Evolutionary conservation across 2,329 filamentous ascomycete genomes (phyloP), one percentile per base, ranked within the genome.

Genomic region (Beauveria varroae): DNA sequence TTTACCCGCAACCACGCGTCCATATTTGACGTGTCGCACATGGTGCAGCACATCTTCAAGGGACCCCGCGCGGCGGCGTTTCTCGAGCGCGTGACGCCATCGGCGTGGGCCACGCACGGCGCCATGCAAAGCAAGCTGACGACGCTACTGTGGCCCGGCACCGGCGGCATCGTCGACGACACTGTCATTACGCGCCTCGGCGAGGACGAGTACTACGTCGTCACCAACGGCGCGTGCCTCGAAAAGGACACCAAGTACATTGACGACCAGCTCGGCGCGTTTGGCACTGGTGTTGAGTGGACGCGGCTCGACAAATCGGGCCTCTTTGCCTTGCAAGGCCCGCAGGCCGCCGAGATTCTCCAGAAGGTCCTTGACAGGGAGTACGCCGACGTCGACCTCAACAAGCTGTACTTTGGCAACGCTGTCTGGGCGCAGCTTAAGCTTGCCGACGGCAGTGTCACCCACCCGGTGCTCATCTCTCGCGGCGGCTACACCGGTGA

Each of bases 401-500:
- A 82, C 65, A 80, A 82, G 55, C 78, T 98, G 63, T 90, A 90
- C 77, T 99, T 99, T 75, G 93, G 95, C 63, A 85, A 87, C 67
- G 87, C 86, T 62, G 81, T 83, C 58, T 85, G 82, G 69, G 82
- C 89, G 22, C 82, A 83, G 65, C 76, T 97, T 58, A 83, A 81
- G 64, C 78, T 90, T 14, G 75, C 80, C 43, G 82, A 81, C 50
- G 81, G 80, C 43, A 63, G 65, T 65, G 70, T 72, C 67, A 70
- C 73, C 55, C 71, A 74, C 64, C 72, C 73, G 7, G 71, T 78
- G 22, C 71, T 97, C 56, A 86, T 97, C 70, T 93, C 87, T 71
- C 86, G 95, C 63, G 95, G 89, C 52, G 95, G 95, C 5, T 99
- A 99, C 79, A 99, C 95, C 0, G 95, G 95, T 63, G 95, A 99